Evolutionary conservation across 2,329 filamentous ascomycete genomes (phyloP).

Genomic region (Penicillium glabrum): DNA sequence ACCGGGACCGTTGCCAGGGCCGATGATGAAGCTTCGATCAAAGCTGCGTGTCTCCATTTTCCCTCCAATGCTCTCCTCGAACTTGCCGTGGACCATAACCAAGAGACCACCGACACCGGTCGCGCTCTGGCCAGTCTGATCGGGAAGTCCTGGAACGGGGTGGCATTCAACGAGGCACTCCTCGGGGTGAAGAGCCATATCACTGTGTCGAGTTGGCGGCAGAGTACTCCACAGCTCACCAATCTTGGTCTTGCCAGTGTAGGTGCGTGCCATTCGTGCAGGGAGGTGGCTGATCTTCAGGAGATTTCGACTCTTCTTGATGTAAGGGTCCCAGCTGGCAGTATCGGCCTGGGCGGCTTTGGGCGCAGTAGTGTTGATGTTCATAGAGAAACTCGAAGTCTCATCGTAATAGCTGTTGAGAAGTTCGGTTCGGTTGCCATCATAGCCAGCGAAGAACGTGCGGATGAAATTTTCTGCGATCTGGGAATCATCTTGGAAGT

Average conservation of each 20-base stretch:
- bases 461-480: conserved; percentile 75
- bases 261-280: conserved; percentile 65
- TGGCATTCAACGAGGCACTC: conserved; percentile 86
- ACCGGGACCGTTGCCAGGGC: conserved; percentile 66
- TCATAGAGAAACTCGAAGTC: conserved; percentile 71
- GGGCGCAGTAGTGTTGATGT: conserved; percentile 65
- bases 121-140: conserved; percentile 63
- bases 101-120: conserved; percentile 75
- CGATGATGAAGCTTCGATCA: conserved; percentile 76
- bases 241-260: conserved; percentile 65
- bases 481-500: conserved; percentile 71
- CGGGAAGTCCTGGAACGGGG: conserved; percentile 67
- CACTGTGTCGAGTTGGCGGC: conserved; percentile 72
- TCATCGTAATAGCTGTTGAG: conserved; percentile 71
- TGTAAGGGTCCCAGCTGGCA: conserved; percentile 68
- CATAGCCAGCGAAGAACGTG: conserved; percentile 72
- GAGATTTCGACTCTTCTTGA: conserved; percentile 76
- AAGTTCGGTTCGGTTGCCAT: conserved; percentile 66
- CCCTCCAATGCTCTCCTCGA: conserved; percentile 67
- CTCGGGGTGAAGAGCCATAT: conserved; percentile 63
- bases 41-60: conserved; percentile 70
- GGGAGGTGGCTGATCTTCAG: conserved; percentile 63
- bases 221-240: conserved; percentile 67
- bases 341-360: conserved; percentile 50
- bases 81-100: conserved; percentile 79